These are phyloP conservation scores for Glaciozyma antarctica DNA, from an alignment of 768 basidiomycete genomes.

Conservation along the genomic window DNA sequence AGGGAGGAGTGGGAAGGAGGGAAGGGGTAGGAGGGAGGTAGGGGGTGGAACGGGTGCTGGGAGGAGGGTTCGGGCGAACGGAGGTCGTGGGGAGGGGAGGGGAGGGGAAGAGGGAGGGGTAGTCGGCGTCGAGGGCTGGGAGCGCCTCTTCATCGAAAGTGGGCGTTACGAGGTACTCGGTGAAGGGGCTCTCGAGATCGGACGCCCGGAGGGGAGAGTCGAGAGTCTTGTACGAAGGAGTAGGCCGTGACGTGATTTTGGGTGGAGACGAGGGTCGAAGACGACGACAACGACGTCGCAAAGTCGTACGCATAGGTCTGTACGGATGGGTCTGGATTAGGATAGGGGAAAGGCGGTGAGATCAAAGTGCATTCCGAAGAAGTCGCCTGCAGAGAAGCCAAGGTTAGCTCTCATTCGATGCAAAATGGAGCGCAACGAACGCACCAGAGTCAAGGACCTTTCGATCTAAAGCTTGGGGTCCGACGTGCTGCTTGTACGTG, in stretches of 20 bases:
- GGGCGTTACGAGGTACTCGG: not conserved
- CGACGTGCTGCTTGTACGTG: conserved; percentile 39
- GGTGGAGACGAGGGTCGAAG: not conserved
- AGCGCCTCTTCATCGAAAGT: not conserved
- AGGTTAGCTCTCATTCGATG: not conserved
- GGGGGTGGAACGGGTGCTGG: conserved; percentile 37
- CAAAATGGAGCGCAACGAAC: not conserved
- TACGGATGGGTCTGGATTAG: not conserved
- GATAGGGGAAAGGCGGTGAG: not conserved
- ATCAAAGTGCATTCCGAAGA: conserved; percentile 17
- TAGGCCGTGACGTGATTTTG: not conserved
- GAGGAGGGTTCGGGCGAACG: not conserved
- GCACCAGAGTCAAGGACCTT: conserved; percentile 39
- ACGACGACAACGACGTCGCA: not conserved
- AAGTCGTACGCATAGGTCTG: not conserved
- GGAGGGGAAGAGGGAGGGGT: conserved; percentile 1
- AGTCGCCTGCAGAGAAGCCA: conserved; percentile 33
- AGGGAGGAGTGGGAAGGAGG: conserved; percentile 14
- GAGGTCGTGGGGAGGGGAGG: not conserved
- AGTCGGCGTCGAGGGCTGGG: not conserved
- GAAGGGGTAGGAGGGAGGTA: too few relatives aligned
- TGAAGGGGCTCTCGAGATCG: not conserved
- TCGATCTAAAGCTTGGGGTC: conserved; percentile 47
- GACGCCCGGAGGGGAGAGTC: conserved; percentile 1
- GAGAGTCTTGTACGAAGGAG: not conserved